Conservation (phyloP, 176 grass and related monocot genomes). For the Rhynchospora breviuscula region DNA sequence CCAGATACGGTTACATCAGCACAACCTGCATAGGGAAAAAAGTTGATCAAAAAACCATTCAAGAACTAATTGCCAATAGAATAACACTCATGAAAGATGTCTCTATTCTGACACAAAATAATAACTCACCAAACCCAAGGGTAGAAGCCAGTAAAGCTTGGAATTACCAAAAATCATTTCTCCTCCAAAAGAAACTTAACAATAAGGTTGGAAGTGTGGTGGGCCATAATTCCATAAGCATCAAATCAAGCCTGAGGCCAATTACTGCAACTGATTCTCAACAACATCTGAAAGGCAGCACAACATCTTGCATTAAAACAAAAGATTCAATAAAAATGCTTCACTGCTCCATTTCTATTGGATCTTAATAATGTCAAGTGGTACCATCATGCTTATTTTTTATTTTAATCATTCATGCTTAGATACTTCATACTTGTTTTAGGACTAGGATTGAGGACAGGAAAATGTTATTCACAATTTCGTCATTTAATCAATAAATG, state of each 20-base stretch:
- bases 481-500: neutral
- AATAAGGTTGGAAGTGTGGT: constrained; percentile 52
- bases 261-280: constrained; percentile 39
- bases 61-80: neutral
- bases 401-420: neutral
- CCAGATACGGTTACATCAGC: constrained; percentile 7
- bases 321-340: neutral
- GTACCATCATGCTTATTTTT: neutral
- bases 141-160: constrained; percentile 41
- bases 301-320: neutral
- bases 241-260: constrained; percentile 45
- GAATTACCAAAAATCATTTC: constrained; percentile 43
- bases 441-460: neutral
- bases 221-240: constrained; percentile 42
- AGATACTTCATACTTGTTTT: neutral
- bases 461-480: neutral
- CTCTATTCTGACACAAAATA: neutral
- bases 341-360: neutral
- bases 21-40: constrained; percentile 5
- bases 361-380: neutral
- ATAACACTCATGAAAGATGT: constrained; percentile 6
- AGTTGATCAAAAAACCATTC: neutral
- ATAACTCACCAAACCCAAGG: constrained; percentile 58
- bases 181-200: constrained; percentile 67
- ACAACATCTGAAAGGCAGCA: constrained; percentile 26